Evolutionary conservation across 2,329 filamentous ascomycete genomes (phyloP), one percentile per base, ranked within the genome.

Genomic region (Nakataea oryzae): DNA sequence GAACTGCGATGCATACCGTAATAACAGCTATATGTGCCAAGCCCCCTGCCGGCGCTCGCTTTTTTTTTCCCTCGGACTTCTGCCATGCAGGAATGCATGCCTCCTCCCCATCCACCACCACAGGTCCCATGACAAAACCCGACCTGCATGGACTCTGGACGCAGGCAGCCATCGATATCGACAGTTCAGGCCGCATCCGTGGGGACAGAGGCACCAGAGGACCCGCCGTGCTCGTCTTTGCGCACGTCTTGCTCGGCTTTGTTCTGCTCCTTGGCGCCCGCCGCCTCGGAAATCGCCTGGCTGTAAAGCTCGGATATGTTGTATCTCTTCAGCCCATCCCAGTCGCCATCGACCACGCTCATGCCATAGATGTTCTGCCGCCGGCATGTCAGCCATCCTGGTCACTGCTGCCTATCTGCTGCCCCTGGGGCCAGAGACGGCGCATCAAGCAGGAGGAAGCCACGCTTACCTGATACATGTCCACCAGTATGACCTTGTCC

Each of bases 401-500:
- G 3, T 11, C 41, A n/a, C 12, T 3, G 41, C 13, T 50, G 41
- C 41, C 11, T n/a, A 21, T 47, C 17, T 47, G 17, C 17, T 47
- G 17, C 64, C 61, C 70, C 69, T n/a, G 28, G 58, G 47, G 58
- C 64, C 50, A 67, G 59, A 29, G 8, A n/a, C 21, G 41, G 41
- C 9, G 41, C 41, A 50, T 50, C 17, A 50, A 3, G 21, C 26
- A 26, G 32, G n/a, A 28, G 5, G 30, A 29, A 27, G 24, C 41
- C 28, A 7, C 61, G 63, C 73, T 66, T 80, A 90, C 90, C 82
- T 91, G 86, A 73, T 89, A 93, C 62, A 95, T 82, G 69, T 95
- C 90, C 62, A 95, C 85, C 64, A 93, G 75, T 67, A 95, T 87
- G 34, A 93, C 84, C 70, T 90, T 85, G 74, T 93, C 89, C 41